Conservation (phyloP, 2,329 filamentous ascomycete species). For the Ascochyta rabiei region DNA sequence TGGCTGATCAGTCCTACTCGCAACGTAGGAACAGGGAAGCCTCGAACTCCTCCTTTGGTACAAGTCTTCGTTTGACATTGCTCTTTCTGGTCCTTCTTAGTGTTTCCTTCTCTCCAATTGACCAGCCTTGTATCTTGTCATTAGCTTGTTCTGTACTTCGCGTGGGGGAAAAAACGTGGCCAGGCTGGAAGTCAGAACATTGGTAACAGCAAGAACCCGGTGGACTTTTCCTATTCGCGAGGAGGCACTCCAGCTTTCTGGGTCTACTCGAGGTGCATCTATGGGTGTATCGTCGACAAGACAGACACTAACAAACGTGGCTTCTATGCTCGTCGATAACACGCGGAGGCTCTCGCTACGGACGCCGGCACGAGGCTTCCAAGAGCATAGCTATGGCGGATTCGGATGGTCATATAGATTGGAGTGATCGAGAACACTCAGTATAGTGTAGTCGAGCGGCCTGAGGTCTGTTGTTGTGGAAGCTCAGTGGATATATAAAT, state of each 20-base stretch:
- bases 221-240: background rate
- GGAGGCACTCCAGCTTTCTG: background rate
- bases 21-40: background rate
- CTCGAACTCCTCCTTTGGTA: background rate
- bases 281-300: background rate
- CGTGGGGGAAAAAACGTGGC: background rate
- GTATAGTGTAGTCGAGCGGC: background rate
- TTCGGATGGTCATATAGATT: slow-evolving; percentile 3
- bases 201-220: background rate
- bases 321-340: slow-evolving; percentile 10
- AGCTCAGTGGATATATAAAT: slow-evolving; percentile 16
- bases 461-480: background rate
- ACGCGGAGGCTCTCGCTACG: background rate
- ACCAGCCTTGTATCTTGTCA: background rate
- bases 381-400: slow-evolving; percentile 3
- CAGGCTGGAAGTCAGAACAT: background rate
- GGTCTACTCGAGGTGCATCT: slow-evolving; percentile 2
- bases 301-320: slow-evolving; percentile 15
- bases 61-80: background rate
- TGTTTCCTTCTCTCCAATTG: background rate
- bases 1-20: background rate
- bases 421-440: slow-evolving; percentile 9
- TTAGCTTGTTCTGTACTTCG: slow-evolving; percentile 1
- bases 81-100: background rate
- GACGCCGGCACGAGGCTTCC: slow-evolving; percentile 5